Percentiles rank a stretch among this genome's conserved stretches.
Conservation (phyloP, 768 basidiomycete genomes). For the Lactarius tabidus region DNA sequence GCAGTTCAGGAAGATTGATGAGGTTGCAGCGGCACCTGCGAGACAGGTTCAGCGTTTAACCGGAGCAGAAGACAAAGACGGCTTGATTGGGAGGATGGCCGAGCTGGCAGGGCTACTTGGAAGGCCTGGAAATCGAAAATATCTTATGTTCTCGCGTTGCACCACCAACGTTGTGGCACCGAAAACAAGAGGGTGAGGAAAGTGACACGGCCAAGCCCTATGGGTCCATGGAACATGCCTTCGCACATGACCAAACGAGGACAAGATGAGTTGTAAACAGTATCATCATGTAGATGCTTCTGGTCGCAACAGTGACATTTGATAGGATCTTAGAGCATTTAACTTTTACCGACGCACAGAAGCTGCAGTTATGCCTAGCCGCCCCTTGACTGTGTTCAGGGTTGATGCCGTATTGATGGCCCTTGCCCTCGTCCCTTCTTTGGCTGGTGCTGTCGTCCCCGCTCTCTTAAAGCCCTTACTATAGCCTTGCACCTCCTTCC, state of each 20-base stretch:
- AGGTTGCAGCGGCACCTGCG: constrained; percentile 72
- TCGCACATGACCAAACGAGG: too few species aligned
- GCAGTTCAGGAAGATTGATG: constrained; percentile 96
- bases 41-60: constrained; percentile 46
- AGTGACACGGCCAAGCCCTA: background rate
- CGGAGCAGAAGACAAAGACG: constrained; percentile 24
- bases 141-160: background rate
- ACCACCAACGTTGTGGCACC: background rate
- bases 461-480: background rate
- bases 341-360: background rate
- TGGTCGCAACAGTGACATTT: background rate
- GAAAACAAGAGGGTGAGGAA: background rate
- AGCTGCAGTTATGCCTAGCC: background rate
- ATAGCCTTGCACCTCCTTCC: too few species aligned
- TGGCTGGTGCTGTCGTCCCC: background rate
- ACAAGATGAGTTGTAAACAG: background rate
- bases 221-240: background rate
- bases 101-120: background rate
- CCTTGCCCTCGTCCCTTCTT: background rate
- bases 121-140: background rate
- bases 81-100: constrained; percentile 5
- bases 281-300: background rate
- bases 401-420: too few species aligned
- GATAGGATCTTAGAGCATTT: too few species aligned
- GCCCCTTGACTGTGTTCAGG: background rate